A percentile compares a stretch with the other conserved stretches of the same genome.
These are phyloP conservation scores for Oryza glaberrima DNA, from an alignment of 176 grass and related monocot species.

Conservation along the genomic window DNA sequence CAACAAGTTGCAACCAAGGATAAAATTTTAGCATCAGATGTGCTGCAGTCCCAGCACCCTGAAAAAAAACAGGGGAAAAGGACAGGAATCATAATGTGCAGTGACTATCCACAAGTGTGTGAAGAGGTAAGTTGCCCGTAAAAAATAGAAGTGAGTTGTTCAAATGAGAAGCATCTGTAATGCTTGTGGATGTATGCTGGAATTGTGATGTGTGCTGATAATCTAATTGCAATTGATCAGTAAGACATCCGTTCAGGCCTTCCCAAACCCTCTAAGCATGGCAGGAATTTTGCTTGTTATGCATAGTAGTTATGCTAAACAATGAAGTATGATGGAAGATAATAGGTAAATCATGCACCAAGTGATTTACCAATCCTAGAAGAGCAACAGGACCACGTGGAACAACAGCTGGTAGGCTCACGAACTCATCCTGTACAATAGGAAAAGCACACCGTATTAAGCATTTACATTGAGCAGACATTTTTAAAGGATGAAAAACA, in stretches of 20 bases:
- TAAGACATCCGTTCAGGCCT: not conserved
- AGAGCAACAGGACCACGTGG: conserved; percentile 84
- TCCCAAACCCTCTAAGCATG: not conserved
- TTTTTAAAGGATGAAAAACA: not conserved
- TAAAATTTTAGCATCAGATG: conserved; percentile 78
- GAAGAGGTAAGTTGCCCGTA: not conserved
- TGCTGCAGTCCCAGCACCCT: conserved; percentile 85
- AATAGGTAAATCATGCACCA: not conserved
- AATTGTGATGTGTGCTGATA: not conserved
- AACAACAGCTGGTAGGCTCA: conserved; percentile 75
- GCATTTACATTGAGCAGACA: not conserved
- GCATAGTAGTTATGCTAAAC: not conserved
- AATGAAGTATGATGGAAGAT: not conserved
- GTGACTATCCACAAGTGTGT: not conserved
- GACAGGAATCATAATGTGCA: not conserved
- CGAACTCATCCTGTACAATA: conserved; percentile 79
- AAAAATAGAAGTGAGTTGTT: not conserved
- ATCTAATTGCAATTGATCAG: not conserved
- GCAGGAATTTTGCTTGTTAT: not conserved
- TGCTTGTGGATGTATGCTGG: not conserved
- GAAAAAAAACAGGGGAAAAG: conserved; percentile 41
- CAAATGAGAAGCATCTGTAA: not conserved
- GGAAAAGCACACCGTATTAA: conserved; percentile 9
- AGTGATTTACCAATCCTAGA: conserved; percentile 90
- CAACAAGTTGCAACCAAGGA: conserved; percentile 74